Percentiles rank a stretch among this genome's conserved stretches.
These are phyloP conservation scores for Suillus luteus DNA, from an alignment of 768 basidiomycete species.

Conservation along the genomic window DNA sequence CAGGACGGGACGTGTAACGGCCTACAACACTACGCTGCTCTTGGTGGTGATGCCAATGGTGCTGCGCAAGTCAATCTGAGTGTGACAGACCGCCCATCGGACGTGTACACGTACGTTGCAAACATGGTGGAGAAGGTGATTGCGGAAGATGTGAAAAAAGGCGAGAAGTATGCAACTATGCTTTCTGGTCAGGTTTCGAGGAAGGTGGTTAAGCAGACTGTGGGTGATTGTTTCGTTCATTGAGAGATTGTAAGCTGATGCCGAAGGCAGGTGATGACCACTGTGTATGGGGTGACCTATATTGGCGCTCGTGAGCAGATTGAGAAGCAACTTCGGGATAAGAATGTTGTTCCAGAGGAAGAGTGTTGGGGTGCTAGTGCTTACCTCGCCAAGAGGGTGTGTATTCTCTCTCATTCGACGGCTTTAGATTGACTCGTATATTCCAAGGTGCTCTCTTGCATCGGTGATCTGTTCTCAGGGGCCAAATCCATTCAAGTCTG, in stretches of 20 bases:
- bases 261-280: constrained; percentile 84
- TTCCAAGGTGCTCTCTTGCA: constrained; percentile 68
- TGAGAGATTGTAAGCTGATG: background rate
- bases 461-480: constrained; percentile 92
- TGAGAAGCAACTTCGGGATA: constrained; percentile 80
- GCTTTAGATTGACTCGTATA: background rate
- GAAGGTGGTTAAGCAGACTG: constrained; percentile 98
- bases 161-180: constrained; percentile 54
- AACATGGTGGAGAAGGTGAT: constrained; percentile 78
- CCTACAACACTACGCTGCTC: constrained; percentile 96
- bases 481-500: constrained; percentile 91
- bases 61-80: constrained; percentile 92
- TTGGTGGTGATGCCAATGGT: constrained; percentile 89
- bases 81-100: constrained; percentile 82
- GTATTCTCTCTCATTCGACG: background rate
- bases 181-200: constrained; percentile 79
- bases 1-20: constrained; percentile 99
- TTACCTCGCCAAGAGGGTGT: constrained; percentile 79
- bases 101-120: constrained; percentile 93
- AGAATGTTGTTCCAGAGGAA: constrained; percentile 70
- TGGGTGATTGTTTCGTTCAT: constrained; percentile 34
- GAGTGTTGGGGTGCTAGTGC: constrained; percentile 72
- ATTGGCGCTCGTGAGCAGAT: constrained; percentile 95
- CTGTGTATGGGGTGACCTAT: constrained; percentile 97
- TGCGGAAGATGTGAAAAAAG: constrained; percentile 52